A percentile compares a stretch with the other conserved stretches of the same genome.
phyloP scores from a whole-genome alignment of 2,329 filamentous ascomycete genomes.

The Penicillium sp. region DNA sequence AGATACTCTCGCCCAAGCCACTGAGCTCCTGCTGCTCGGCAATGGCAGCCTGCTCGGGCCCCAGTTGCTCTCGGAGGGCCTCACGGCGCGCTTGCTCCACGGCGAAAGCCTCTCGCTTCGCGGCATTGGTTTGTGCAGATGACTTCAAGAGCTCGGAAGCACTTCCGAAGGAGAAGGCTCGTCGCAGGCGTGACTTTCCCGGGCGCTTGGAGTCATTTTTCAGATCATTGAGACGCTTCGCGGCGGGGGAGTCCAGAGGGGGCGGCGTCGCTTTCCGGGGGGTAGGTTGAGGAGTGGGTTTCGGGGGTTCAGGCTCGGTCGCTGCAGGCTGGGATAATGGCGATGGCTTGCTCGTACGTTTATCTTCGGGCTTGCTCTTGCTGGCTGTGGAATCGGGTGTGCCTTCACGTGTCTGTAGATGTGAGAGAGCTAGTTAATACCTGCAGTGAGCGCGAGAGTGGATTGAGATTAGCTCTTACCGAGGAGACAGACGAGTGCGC shows the following conservation, averaged over 20 bases:
- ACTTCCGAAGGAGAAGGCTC: slow-evolving; percentile 96
- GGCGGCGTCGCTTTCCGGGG: slow-evolving; percentile 37
- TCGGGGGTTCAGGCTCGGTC: slow-evolving; percentile 40
- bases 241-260: slow-evolving; percentile 65
- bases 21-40: slow-evolving; percentile 89
- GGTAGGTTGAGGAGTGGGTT: slow-evolving; percentile 20
- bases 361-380: slow-evolving; percentile 64
- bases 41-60: slow-evolving; percentile 88
- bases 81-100: slow-evolving; percentile 66
- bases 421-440: not conserved
- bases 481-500: slow-evolving; percentile 61
- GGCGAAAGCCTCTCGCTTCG: slow-evolving; percentile 47
- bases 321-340: slow-evolving; percentile 71
- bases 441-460: not conserved
- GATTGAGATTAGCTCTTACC: slow-evolving; percentile 52
- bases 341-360: slow-evolving; percentile 68
- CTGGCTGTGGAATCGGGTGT: slow-evolving; percentile 17
- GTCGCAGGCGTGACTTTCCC: slow-evolving; percentile 81
- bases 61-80: slow-evolving; percentile 66
- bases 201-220: slow-evolving; percentile 77
- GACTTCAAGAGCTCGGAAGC: slow-evolving; percentile 84
- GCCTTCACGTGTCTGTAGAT: slow-evolving; percentile 25
- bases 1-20: slow-evolving; percentile 91
- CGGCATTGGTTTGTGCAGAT: slow-evolving; percentile 62
- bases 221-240: slow-evolving; percentile 82